Percentiles rank a stretch among this genome's conserved stretches.
These are phyloP conservation scores for Alternaria gansuensis DNA, from an alignment of 2,329 filamentous ascomycete genomes.

Conservation along the genomic window DNA sequence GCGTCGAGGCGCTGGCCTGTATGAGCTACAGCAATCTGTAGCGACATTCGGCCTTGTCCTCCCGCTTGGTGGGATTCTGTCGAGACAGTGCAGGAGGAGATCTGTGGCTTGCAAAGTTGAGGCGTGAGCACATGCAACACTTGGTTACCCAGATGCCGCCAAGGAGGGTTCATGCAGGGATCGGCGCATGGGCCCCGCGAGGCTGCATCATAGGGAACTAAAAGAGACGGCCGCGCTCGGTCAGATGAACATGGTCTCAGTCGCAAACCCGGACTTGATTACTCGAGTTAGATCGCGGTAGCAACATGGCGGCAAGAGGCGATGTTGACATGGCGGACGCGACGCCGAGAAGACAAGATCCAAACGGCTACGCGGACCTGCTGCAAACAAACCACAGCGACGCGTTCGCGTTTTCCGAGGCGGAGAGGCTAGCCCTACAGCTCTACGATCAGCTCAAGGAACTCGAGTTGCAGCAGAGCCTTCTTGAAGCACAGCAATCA, in stretches of 20 bases:
- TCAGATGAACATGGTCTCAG: slow-evolving; percentile 35
- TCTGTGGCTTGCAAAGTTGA: slow-evolving; percentile 22
- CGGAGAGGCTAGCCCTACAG: slow-evolving; percentile 71
- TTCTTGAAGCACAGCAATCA: slow-evolving; percentile 62
- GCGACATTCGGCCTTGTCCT: slow-evolving; percentile 71
- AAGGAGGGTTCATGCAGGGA: slow-evolving; percentile 42
- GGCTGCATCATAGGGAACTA: slow-evolving; percentile 30
- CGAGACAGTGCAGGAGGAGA: slow-evolving; percentile 30
- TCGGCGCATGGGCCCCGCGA: slow-evolving; percentile 38
- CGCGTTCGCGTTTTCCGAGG: slow-evolving; percentile 67
- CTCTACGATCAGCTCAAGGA: slow-evolving; percentile 77
- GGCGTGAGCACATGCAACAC: slow-evolving; percentile 34
- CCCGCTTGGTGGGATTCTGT: slow-evolving; percentile 32
- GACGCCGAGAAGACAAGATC: slow-evolving; percentile 17
- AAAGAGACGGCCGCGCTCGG: slow-evolving; percentile 15
- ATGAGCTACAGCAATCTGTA: slow-evolving; percentile 91
- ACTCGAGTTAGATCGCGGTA: slow-evolving; percentile 1
- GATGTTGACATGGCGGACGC: slow-evolving; percentile 39
- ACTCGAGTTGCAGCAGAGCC: slow-evolving; percentile 74
- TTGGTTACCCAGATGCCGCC: slow-evolving; percentile 36
- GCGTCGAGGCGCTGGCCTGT: slow-evolving; percentile 85
- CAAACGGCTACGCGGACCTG: slow-evolving; percentile 47
- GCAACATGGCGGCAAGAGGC: slow-evolving; percentile 34
- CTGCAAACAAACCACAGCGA: slow-evolving; percentile 57
- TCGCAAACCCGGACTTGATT: slow-evolving; percentile 14